Evolutionary conservation across 2,329 filamentous ascomycete genomes (phyloP), one percentile per base, ranked within the genome.

Genomic region (Pseudogymnoascus sp.): DNA sequence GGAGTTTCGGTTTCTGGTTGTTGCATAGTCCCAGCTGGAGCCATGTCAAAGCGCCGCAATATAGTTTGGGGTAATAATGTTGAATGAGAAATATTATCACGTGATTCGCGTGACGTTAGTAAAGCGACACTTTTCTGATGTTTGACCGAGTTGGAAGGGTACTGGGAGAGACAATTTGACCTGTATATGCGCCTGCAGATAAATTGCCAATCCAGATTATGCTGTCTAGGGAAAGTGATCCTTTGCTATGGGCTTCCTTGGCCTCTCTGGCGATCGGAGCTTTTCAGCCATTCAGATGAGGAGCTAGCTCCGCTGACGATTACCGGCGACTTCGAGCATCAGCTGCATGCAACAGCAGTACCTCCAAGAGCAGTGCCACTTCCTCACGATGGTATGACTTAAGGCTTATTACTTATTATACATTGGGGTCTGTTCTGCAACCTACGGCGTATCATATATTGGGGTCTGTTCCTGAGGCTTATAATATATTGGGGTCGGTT

Each of bases 261-360:
- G 58, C 30, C 35, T 41, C 58, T 28, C 18, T 30, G 35, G 28
- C 58, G 58, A n/a, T 47, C 58, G 58, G 58, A 18, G 35, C 35
- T 59, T 59, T 59, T 59, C 58, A 59, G 58, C 58, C 32, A 59
- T 47, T 43, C 58, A 41, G 58, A 59, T 59, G 58, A 59, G 35
- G 58, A 38, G 58, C 35, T 41, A 38, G 58, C 35, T 41, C 58
- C 58, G 4, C 58, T 41, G 16, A 28, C 28, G 35, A 59, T 41
- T 22, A 39, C 35, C 58, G 58, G 58, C 32, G 58, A 59, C 58
- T 59, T 59, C 22, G 32, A 43, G 34, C n/a, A 41, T 59, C 18
- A 59, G 58, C 58, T 41, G 58, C 58, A 59, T 59, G 58, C 58
- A 59, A 20, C 16, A 37, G 22, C 58, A 59, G 16, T 39, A 18